These are phyloP conservation scores for Cairneyella variabilis DNA, from an alignment of 495 filamentous ascomycete species.

Conservation along the genomic window DNA sequence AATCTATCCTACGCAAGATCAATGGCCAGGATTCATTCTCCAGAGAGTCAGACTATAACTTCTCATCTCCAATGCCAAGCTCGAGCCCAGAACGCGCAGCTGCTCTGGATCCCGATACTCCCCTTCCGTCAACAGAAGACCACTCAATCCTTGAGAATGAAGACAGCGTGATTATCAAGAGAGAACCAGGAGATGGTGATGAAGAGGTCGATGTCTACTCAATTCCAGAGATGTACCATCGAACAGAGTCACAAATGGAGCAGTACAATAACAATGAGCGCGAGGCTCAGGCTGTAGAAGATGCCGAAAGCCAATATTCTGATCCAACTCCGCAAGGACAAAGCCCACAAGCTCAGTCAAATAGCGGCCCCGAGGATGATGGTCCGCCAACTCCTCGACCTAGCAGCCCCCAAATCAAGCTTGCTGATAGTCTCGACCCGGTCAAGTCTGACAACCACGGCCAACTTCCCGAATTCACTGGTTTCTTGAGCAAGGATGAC, in stretches of 20 bases:
- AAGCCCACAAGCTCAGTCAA: conserved; percentile 24
- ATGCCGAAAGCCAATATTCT: conserved; percentile 45
- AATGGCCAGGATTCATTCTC: conserved; percentile 61
- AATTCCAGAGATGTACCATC: conserved; percentile 60
- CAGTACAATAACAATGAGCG: conserved; percentile 44
- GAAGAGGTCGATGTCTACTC: conserved; percentile 63
- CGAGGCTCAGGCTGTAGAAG: conserved; percentile 37
- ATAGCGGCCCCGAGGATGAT: conserved; percentile 27
- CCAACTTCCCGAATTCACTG: conserved; percentile 44
- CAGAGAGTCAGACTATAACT: conserved; percentile 59
- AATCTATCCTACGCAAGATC: conserved; percentile 86
- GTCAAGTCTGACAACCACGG: conserved; percentile 24
- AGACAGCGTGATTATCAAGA: conserved; percentile 64
- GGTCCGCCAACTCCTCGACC: conserved; percentile 35
- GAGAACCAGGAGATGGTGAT: conserved; percentile 45
- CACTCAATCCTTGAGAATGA: conserved; percentile 38
- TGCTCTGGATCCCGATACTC: conserved; percentile 74
- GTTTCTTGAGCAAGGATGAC: conserved; percentile 42
- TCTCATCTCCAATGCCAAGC: conserved; percentile 53
- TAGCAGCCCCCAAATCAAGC: conserved; percentile 28
- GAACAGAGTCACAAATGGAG: conserved; percentile 19
- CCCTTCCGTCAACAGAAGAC: conserved; percentile 73
- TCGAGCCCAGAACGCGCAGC: conserved; percentile 45
- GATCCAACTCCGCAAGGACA: conserved; percentile 24
- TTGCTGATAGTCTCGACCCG: conserved; percentile 21